These are phyloP conservation scores for Dictyostelium capitatum DNA, from an alignment of 78 protist species.

Conservation along the genomic window DNA sequence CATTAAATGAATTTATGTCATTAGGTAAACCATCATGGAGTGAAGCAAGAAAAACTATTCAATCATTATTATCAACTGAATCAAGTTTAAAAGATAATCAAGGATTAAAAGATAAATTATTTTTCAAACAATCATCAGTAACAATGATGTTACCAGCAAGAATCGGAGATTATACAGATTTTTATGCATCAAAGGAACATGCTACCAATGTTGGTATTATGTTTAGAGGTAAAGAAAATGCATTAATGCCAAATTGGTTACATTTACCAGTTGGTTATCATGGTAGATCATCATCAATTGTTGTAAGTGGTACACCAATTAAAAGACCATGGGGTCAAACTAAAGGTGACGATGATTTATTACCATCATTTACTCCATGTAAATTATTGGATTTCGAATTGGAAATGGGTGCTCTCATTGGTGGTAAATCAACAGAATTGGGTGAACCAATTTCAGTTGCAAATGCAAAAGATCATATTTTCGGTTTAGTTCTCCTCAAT, in stretches of 20 bases:
- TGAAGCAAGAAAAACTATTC: constrained; percentile 76
- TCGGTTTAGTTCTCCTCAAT: constrained; percentile 94
- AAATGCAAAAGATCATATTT: constrained; percentile 93
- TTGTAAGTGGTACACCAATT: constrained; percentile 89
- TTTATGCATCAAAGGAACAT: constrained; percentile 94
- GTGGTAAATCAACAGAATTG: constrained; percentile 83
- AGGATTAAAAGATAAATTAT: constrained; percentile 46
- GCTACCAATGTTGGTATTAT: constrained; percentile 96
- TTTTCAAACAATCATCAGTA: constrained; percentile 28
- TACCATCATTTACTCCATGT: constrained; percentile 84
- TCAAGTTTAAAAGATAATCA: constrained; percentile 72
- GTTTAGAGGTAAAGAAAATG: constrained; percentile 89
- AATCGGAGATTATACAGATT: constrained; percentile 98
- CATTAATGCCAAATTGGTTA: constrained; percentile 92
- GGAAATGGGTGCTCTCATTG: constrained; percentile 95
- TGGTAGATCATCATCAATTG: constrained; percentile 95
- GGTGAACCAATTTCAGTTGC: constrained; percentile 89
- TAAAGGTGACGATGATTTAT: constrained; percentile 54
- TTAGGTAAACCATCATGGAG: constrained; percentile 85
- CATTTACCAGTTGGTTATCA: constrained; percentile 97
- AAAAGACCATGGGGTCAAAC: constrained; percentile 95
- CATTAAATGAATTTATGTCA: constrained; percentile 92
- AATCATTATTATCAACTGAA: constrained; percentile 58
- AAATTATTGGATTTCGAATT: constrained; percentile 93
- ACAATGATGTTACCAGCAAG: constrained; percentile 58